phyloP scores from a whole-genome alignment of 1,284 basidiomycete genomes.

The Veloporphyrellus conicus region DNA sequence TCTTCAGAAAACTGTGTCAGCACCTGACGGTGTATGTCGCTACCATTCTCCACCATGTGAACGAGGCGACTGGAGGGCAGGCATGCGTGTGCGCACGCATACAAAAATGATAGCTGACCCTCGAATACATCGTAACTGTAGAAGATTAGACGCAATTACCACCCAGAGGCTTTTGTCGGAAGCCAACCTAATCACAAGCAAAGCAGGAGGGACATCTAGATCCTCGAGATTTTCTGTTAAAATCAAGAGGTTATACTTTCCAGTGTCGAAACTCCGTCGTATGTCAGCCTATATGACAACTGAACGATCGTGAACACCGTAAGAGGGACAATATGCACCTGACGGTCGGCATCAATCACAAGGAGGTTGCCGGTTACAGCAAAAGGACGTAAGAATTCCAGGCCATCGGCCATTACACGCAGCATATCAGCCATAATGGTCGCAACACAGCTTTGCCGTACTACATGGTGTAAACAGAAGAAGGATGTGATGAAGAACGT shows the following conservation, averaged over 20 bases:
- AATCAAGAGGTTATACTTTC: constrained; percentile 59
- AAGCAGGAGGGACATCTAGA: constrained; percentile 50
- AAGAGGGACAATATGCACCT: constrained; percentile 23
- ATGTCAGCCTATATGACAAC: constrained; percentile 25
- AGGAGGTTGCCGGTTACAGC: constrained; percentile 24
- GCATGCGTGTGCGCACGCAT: constrained; percentile 44
- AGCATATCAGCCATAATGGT: constrained; percentile 46
- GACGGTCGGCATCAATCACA: constrained; percentile 30
- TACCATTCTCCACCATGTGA: constrained; percentile 59
- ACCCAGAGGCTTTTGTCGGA: neutral
- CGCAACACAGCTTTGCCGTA: constrained; percentile 44
- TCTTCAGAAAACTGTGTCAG: constrained; percentile 37
- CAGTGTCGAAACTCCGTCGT: constrained; percentile 46
- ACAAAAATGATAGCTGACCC: constrained; percentile 56
- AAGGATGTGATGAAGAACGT: constrained; percentile 9
- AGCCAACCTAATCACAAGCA: constrained; percentile 56
- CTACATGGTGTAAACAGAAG: constrained; percentile 31
- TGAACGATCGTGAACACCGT: constrained; percentile 6
- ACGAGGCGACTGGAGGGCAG: constrained; percentile 51
- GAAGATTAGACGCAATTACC: constrained; percentile 9
- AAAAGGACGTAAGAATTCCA: constrained; percentile 42
- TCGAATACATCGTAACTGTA: constrained; percentile 59
- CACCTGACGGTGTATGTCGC: constrained; percentile 50
- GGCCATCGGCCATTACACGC: constrained; percentile 39
- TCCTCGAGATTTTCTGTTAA: constrained; percentile 56